Percentiles rank a stretch among this genome's conserved stretches.
phyloP scores from a whole-genome alignment of 768 basidiomycete genomes.

The Leucosporidium yakuticum region DNA sequence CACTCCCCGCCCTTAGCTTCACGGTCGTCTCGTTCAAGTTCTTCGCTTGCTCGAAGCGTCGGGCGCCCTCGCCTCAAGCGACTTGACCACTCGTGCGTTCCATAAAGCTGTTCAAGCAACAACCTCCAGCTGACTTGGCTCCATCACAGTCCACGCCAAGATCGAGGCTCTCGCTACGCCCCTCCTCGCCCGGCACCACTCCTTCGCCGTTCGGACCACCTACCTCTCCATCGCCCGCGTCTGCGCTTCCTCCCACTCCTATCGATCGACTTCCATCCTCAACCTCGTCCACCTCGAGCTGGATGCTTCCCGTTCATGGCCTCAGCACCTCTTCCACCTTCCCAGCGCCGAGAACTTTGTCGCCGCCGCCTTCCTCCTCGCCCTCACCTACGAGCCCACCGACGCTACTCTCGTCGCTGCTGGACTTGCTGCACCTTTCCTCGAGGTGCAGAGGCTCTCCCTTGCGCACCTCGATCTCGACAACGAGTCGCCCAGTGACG shows the following conservation, averaged over 20 bases:
- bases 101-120: neutral
- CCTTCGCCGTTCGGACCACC: constrained; percentile 21
- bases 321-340: constrained; percentile 5
- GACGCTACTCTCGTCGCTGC: constrained; percentile 4
- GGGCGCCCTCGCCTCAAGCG: neutral
- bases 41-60: constrained; percentile 18
- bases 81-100: neutral
- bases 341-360: constrained; percentile 23
- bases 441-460: constrained; percentile 23
- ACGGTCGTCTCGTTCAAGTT: constrained; percentile 19
- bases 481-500: neutral
- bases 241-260: neutral
- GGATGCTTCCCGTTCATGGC: neutral
- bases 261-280: neutral
- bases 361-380: constrained; percentile 9
- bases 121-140: neutral
- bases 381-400: neutral
- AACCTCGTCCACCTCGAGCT: constrained; percentile 2
- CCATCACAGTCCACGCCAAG: neutral
- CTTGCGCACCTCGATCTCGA: neutral
- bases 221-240: constrained; percentile 18
- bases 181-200: neutral
- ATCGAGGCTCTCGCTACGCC: neutral
- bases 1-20: constrained; percentile 2
- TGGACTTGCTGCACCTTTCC: constrained; percentile 3